Evolutionary conservation across 108 stramenopile genomes (phyloP).

Genomic region (Cyclotella sp.): DNA sequence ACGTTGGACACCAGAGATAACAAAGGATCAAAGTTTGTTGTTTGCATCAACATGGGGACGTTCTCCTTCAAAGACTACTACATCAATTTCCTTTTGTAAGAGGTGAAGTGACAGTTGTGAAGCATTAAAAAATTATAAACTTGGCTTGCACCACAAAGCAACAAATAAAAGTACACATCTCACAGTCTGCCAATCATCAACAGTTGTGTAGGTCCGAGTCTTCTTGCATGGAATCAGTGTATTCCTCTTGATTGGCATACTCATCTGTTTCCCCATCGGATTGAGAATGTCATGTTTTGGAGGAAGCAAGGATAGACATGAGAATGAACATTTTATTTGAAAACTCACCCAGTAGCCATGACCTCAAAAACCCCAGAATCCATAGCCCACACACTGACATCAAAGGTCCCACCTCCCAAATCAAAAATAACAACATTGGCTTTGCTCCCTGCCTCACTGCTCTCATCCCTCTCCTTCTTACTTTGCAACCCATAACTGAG

Average conservation of each 20-base stretch:
- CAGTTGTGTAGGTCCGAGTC: conserved; percentile 76
- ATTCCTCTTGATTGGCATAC: conserved; percentile 72
- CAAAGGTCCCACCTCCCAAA: conserved; percentile 81
- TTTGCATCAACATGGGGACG: conserved; percentile 77
- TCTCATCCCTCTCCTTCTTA: conserved; percentile 38
- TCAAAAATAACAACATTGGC: conserved; percentile 87
- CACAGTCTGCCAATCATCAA: conserved; percentile 77
- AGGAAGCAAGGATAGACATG: too few species aligned
- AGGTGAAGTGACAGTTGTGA: neutral
- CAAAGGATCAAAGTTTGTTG: conserved; percentile 88
- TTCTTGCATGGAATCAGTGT: conserved; percentile 79
- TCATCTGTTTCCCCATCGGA: conserved; percentile 60
- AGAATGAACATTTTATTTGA: neutral
- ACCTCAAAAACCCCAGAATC: conserved; percentile 85
- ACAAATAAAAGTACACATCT: neutral
- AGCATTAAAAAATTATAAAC: neutral
- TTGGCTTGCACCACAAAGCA: neutral
- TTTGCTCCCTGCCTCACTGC: conserved; percentile 20
- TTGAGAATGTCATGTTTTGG: neutral
- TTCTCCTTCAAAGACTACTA: conserved; percentile 90
- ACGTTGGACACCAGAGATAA: conserved; percentile 80
- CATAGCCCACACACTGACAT: conserved; percentile 70
- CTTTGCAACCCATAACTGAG: conserved; percentile 72
- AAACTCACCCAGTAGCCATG: conserved; percentile 71
- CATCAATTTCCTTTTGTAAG: conserved; percentile 63